These are phyloP conservation scores for Neurospora sp. DNA, from an alignment of 495 filamentous ascomycete species.

Conservation along the genomic window DNA sequence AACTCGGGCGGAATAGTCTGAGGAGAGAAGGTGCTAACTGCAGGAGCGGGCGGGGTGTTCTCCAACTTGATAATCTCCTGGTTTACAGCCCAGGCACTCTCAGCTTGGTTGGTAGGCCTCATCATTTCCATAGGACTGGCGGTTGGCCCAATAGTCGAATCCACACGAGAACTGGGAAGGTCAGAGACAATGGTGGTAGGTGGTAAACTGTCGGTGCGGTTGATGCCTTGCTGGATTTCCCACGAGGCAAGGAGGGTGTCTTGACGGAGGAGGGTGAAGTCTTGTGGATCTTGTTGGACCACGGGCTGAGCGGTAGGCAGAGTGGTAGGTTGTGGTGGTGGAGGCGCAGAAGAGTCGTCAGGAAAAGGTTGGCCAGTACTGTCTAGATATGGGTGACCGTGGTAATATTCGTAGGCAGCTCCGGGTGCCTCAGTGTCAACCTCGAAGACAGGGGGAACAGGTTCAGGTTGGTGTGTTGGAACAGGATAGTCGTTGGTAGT, in stretches of 20 bases:
- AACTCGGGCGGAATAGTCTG: neutral
- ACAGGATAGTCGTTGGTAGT: conserved; percentile 6
- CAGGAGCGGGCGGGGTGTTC: conserved; percentile 24
- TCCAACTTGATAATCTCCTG: conserved; percentile 32
- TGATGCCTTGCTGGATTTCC: neutral
- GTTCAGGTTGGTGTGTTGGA: conserved; percentile 2
- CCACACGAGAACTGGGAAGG: conserved; percentile 12
- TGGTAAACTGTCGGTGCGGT: conserved; percentile 22
- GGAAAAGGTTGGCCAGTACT: neutral
- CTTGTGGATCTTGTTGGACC: neutral
- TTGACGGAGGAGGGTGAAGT: neutral
- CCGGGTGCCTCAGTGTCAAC: conserved; percentile 18
- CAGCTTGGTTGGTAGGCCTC: conserved; percentile 30
- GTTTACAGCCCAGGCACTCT: conserved; percentile 25
- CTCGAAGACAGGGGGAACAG: conserved; percentile 7
- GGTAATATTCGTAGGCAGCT: conserved; percentile 21
- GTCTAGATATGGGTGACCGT: conserved; percentile 15
- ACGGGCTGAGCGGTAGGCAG: conserved; percentile 6
- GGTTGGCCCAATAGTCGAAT: conserved; percentile 14
- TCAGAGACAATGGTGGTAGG: conserved; percentile 21
- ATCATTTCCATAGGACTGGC: conserved; percentile 35
- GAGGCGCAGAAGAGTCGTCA: neutral
- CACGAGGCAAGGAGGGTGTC: neutral
- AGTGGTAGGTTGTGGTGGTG: conserved; percentile 1
- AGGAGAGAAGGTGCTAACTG: neutral